Conservation (phyloP, 2,329 filamentous ascomycete species). For the Aureobasidium musti region DNA sequence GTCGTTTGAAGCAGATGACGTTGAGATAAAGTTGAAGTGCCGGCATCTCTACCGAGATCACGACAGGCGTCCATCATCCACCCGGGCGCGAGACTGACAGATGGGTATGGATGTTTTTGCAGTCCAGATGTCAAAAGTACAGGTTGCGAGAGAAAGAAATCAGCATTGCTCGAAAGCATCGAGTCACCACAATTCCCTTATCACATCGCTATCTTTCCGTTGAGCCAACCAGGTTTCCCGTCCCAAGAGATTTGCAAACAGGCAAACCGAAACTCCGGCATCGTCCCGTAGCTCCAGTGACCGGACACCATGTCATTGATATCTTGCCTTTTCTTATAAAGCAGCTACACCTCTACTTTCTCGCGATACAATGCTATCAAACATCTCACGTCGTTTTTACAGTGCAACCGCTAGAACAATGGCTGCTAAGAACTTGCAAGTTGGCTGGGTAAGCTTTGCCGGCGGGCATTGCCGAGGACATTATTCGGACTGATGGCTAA, state of each 20-base stretch:
- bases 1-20: slow-evolving; percentile 1
- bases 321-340: not conserved
- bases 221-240: not conserved
- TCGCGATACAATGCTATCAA: not conserved
- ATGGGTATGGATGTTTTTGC: not conserved
- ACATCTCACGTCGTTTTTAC: slow-evolving; percentile 16
- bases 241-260: slow-evolving; percentile 21
- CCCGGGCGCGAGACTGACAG: not conserved
- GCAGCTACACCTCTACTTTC: not conserved
- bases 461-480: not conserved
- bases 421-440: slow-evolving; percentile 21
- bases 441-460: slow-evolving; percentile 26
- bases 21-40: slow-evolving; percentile 3
- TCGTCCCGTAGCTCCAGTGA: slow-evolving; percentile 3
- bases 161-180: slow-evolving; percentile 11
- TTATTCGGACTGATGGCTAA: not conserved
- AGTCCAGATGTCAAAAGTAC: not conserved
- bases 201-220: slow-evolving; percentile 16
- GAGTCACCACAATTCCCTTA: slow-evolving; percentile 15
- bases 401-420: slow-evolving; percentile 14
- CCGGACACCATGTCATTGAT: slow-evolving; percentile 1
- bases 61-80: not conserved
- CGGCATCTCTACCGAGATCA: not conserved
- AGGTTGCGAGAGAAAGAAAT: not conserved
- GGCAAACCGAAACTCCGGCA: slow-evolving; percentile 21